These are phyloP conservation scores for Neurospora sp. DNA, from an alignment of 495 filamentous ascomycete genomes.

Conservation along the genomic window DNA sequence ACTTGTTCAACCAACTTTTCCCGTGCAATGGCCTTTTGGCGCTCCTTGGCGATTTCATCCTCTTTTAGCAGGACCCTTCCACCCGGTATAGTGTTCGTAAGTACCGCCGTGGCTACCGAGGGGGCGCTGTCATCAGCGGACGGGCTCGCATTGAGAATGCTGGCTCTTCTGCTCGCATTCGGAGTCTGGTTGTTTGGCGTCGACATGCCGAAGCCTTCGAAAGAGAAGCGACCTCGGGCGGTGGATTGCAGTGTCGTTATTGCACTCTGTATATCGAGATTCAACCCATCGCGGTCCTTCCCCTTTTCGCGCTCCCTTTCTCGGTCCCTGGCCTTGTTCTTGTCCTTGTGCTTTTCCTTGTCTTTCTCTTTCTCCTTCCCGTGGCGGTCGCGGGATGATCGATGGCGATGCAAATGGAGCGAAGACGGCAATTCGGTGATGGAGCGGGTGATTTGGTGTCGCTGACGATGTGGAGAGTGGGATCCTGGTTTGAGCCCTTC, in stretches of 20 bases:
- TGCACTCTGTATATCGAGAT: conserved; percentile 22
- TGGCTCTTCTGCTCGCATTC: conserved; percentile 30
- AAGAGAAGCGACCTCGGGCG: conserved; percentile 15
- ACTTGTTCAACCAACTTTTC: conserved; percentile 25
- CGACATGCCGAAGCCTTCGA: conserved; percentile 31
- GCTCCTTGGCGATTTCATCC: conserved; percentile 28
- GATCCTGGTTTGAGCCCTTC: conserved; percentile 21
- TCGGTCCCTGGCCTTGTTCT: conserved; percentile 8
- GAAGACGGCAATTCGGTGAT: conserved; percentile 40
- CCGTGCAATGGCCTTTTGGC: conserved; percentile 27
- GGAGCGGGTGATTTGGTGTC: conserved; percentile 39
- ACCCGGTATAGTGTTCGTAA: not conserved
- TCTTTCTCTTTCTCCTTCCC: conserved; percentile 12
- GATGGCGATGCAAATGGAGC: conserved; percentile 35
- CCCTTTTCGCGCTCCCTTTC: conserved; percentile 22
- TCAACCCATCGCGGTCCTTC: conserved; percentile 26
- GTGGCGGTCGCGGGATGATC: conserved; percentile 21
- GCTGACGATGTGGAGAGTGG: conserved; percentile 25
- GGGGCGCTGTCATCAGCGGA: conserved; percentile 21
- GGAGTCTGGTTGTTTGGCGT: conserved; percentile 31
- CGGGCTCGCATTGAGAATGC: conserved; percentile 22
- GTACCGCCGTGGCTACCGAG: not conserved
- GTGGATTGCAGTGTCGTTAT: conserved; percentile 11
- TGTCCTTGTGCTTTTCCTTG: not conserved
- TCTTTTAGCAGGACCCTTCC: conserved; percentile 14